Evolutionary conservation across 495 filamentous ascomycete genomes (phyloP).

Genomic region (Jackrogersella minutella): DNA sequence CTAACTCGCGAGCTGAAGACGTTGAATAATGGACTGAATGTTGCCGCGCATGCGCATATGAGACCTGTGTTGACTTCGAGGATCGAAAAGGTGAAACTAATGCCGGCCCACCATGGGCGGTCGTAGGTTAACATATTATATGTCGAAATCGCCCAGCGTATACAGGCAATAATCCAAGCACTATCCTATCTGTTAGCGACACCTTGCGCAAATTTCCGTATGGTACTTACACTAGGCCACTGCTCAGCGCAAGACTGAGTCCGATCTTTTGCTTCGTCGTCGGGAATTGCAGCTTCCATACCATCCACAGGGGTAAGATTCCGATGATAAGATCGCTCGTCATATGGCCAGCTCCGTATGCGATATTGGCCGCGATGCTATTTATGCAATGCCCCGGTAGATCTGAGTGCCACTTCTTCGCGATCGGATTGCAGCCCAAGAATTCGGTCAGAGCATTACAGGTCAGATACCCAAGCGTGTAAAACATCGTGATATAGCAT

Average conservation of each 20-base stretch:
- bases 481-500: constrained; percentile 51
- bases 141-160: constrained; percentile 48
- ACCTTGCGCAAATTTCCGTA: too few relatives aligned
- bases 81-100: constrained; percentile 49
- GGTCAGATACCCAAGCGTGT: constrained; percentile 52
- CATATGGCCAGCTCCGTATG: constrained; percentile 40
- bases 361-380: constrained; percentile 41
- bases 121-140: constrained; percentile 46
- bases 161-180: constrained; percentile 49
- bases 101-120: constrained; percentile 46
- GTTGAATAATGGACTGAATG: constrained; percentile 46
- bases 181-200: constrained; percentile 25
- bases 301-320: constrained; percentile 40
- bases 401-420: constrained; percentile 47
- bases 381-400: constrained; percentile 51
- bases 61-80: constrained; percentile 57
- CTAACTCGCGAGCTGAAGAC: constrained; percentile 25
- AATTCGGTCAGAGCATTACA: constrained; percentile 51
- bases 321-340: constrained; percentile 46
- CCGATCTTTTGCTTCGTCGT: constrained; percentile 43
- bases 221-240: constrained; percentile 40
- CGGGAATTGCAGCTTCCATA: constrained; percentile 42
- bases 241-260: constrained; percentile 40
- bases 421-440: constrained; percentile 50
- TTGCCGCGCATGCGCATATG: constrained; percentile 49